phyloP scores from a whole-genome alignment of 139 green algal species.

The Gonium pectorale region DNA sequence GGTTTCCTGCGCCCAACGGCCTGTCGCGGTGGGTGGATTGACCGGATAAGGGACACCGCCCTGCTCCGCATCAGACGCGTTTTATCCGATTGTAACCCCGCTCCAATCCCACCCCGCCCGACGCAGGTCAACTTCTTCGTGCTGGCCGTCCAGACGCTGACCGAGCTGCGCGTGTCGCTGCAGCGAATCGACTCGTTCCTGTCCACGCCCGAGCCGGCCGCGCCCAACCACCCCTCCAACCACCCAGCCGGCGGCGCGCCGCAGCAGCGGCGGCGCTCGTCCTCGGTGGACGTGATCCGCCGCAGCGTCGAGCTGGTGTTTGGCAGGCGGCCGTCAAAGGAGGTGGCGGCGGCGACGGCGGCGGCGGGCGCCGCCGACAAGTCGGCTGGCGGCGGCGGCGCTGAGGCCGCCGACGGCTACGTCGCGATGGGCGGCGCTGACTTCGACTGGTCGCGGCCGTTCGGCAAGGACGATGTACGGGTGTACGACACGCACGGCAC shows the following conservation, averaged over 20 bases:
- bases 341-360: not conserved
- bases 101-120: too few species aligned
- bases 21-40: too few species aligned
- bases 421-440: constrained; percentile 65
- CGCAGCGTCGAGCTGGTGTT: constrained; percentile 1
- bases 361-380: not conserved
- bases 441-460: constrained; percentile 71
- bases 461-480: not conserved
- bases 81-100: too few species aligned
- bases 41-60: too few species aligned
- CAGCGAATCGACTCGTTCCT: constrained; percentile 82
- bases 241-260: too few species aligned
- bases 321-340: not conserved
- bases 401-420: not conserved
- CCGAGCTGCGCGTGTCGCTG: constrained; percentile 76
- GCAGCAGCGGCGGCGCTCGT: not conserved
- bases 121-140: constrained; percentile 76
- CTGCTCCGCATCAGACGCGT: too few species aligned
- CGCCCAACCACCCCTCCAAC: too few species aligned
- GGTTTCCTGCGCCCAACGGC: too few species aligned
- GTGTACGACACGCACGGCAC: constrained; percentile 2
- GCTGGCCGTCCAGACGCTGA: constrained; percentile 69
- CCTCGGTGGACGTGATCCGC: not conserved
- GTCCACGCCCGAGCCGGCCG: constrained; percentile 73
- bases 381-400: not conserved